phyloP scores from a whole-genome alignment of 2,329 filamentous ascomycete species.

The Epichloe typhina region DNA sequence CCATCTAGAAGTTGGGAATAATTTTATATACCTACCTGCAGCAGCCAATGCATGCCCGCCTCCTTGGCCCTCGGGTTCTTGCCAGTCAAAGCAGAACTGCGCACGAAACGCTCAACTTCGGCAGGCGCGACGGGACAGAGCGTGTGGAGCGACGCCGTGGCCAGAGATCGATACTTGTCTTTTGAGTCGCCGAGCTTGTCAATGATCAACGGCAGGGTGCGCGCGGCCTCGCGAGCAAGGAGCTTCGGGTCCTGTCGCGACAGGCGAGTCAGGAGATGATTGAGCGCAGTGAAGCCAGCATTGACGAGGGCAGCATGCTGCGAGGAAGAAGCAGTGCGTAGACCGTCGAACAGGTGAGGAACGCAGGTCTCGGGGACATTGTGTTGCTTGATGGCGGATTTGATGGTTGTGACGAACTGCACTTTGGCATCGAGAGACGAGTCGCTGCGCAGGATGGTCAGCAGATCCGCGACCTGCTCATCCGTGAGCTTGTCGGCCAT shows the following conservation, averaged over 20 bases:
- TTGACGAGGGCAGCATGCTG: conserved; percentile 67
- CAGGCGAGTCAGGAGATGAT: conserved; percentile 75
- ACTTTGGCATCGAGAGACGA: conserved; percentile 58
- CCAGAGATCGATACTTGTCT: conserved; percentile 67
- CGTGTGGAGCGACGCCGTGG: conserved; percentile 63
- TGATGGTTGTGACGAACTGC: conserved; percentile 57
- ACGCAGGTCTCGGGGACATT: conserved; percentile 69
- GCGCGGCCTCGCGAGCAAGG: conserved; percentile 54
- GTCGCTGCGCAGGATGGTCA: conserved; percentile 44
- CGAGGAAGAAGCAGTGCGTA: conserved; percentile 61
- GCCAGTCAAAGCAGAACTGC: conserved; percentile 63
- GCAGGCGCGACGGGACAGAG: conserved; percentile 55
- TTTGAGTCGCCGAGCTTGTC: conserved; percentile 82
- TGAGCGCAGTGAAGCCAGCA: conserved; percentile 76
- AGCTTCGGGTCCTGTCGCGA: conserved; percentile 71
- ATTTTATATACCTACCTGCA: conserved; percentile 42
- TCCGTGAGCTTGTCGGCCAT: conserved; percentile 48
- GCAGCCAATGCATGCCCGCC: conserved; percentile 70
- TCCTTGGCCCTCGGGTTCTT: conserved; percentile 80
- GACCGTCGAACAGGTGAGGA: conserved; percentile 65
- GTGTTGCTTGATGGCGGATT: conserved; percentile 84
- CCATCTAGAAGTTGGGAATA: background rate
- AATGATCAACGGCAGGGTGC: conserved; percentile 60
- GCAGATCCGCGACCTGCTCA: conserved; percentile 42
- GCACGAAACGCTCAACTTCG: conserved; percentile 70